A percentile compares a stretch with the other conserved stretches of the same genome.
phyloP scores from a whole-genome alignment of 2,329 filamentous ascomycete species.

The Lasiodiplodia hormozganensis region DNA sequence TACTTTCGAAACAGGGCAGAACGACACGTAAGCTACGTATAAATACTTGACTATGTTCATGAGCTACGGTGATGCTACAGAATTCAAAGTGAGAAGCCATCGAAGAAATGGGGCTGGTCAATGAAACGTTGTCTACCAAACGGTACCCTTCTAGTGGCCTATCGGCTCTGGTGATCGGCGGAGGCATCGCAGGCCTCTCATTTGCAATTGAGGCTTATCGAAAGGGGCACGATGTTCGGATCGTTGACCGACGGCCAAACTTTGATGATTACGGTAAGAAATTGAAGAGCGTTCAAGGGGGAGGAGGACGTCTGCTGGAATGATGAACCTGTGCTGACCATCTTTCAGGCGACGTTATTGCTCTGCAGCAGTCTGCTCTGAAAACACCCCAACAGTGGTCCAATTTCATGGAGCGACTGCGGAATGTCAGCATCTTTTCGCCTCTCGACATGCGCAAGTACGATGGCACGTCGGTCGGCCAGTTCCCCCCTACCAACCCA shows the following conservation, averaged over 20 bases:
- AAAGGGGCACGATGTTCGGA: constrained; percentile 35
- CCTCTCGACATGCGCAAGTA: neutral
- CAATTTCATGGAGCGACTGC: neutral
- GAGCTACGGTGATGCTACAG: too few species aligned
- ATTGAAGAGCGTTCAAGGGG: too few species aligned
- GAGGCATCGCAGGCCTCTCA: constrained; percentile 32
- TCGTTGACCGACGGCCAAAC: constrained; percentile 34
- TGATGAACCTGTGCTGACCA: too few species aligned
- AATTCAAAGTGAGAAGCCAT: too few species aligned
- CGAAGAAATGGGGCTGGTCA: too few species aligned
- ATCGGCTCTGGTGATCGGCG: constrained; percentile 31
- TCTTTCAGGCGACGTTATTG: neutral
- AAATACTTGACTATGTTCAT: too few species aligned
- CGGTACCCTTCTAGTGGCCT: constrained; percentile 22
- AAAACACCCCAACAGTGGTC: neutral
- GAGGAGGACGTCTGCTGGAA: too few species aligned
- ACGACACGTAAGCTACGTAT: too few species aligned
- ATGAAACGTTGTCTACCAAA: neutral
- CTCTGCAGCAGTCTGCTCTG: neutral
- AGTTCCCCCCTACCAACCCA: neutral
- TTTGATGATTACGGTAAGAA: neutral
- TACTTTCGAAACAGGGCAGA: too few species aligned
- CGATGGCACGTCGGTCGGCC: neutral
- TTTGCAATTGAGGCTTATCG: constrained; percentile 30
- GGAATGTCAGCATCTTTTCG: neutral